Evolutionary conservation across 2,329 filamentous ascomycete genomes (phyloP).

Genomic region (Clarireedia hainanense): DNA sequence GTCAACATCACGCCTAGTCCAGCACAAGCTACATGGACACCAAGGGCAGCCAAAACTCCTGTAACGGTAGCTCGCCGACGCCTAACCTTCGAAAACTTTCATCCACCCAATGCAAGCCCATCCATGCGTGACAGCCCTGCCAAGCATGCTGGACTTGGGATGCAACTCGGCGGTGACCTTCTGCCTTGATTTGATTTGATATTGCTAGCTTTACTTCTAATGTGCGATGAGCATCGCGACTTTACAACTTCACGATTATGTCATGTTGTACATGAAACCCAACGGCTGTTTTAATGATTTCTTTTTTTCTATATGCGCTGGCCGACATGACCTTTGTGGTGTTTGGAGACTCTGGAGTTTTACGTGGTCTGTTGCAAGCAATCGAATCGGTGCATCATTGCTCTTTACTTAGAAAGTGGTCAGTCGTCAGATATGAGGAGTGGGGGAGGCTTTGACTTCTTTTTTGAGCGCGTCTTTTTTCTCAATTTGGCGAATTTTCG

Average conservation of each 20-base stretch:
- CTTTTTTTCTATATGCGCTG: slow-evolving; percentile 3
- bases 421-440: not conserved
- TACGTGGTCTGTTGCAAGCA: not conserved
- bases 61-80: slow-evolving; percentile 21
- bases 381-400: no score
- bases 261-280: slow-evolving; percentile 13
- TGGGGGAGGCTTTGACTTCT: not conserved
- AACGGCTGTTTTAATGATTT: slow-evolving; percentile 10
- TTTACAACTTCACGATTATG: slow-evolving; percentile 57
- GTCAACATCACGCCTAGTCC: slow-evolving; percentile 96
- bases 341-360: slow-evolving; percentile 2
- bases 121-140: slow-evolving; percentile 17
- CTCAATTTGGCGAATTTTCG: not conserved
- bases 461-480: not conserved
- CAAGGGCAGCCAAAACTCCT: slow-evolving; percentile 24
- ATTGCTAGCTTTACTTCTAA: slow-evolving; percentile 2
- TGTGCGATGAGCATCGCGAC: slow-evolving; percentile 4
- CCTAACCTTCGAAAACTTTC: slow-evolving; percentile 25
- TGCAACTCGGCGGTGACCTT: slow-evolving; percentile 60
- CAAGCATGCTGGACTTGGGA: slow-evolving; percentile 46
- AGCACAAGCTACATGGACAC: slow-evolving; percentile 72
- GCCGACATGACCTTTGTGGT: slow-evolving; percentile 3
- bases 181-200: slow-evolving; percentile 33
- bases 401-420: not conserved
- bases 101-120: slow-evolving; percentile 16